phyloP scores from a whole-genome alignment of 148 eudicot species.

The Talinum fruticosum region DNA sequence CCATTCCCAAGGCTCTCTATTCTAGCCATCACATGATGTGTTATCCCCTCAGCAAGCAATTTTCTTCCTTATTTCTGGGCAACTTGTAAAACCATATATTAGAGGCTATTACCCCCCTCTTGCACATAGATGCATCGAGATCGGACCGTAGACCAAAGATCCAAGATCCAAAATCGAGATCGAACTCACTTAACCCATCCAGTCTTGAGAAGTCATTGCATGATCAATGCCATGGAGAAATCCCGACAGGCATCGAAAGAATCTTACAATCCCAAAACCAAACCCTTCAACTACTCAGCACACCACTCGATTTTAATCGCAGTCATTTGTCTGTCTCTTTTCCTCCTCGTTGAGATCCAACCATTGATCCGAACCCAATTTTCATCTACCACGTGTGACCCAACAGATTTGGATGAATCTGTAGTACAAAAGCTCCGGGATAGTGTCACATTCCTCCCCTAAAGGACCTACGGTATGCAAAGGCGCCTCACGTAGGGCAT shows the following conservation, averaged over 20 bases:
- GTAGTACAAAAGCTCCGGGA: conserved; percentile 38
- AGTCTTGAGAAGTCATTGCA: no score
- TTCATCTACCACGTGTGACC: conserved; percentile 1
- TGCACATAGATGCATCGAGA: background rate
- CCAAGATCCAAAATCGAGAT: background rate
- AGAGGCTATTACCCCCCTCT: no score
- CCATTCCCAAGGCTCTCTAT: no score
- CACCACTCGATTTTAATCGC: conserved; percentile 38
- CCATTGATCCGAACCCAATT: conserved; percentile 23
- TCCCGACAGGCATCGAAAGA: background rate
- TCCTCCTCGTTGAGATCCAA: conserved; percentile 44
- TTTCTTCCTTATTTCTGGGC: no score
- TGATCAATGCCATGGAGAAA: conserved; percentile 15
- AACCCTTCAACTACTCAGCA: conserved; percentile 31
- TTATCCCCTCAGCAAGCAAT: no score
- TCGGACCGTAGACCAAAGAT: no score
- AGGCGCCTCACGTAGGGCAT: conserved; percentile 50
- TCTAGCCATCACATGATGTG: no score
- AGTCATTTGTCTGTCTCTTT: conserved; percentile 25
- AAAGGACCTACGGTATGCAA: conserved; percentile 57
- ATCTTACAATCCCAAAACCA: conserved; percentile 27
- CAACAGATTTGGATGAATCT: background rate
- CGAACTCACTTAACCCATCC: no score
- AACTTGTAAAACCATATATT: no score
- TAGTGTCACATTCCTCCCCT: conserved; percentile 62